Base-by-base conservation (phyloP, 257 asterid species). In the Solanum neorickii region DNA sequence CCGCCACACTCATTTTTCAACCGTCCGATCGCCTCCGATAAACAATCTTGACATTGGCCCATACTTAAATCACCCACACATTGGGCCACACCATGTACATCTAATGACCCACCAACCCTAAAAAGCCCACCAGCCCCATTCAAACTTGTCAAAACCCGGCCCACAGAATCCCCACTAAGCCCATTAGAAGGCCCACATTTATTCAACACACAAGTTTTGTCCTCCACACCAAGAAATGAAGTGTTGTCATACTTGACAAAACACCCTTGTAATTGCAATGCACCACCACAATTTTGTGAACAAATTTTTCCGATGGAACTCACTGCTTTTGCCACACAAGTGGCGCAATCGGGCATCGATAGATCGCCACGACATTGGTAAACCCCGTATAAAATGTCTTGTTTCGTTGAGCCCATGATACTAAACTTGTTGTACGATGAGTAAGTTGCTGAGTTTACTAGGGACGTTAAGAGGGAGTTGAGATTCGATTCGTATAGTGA, bases 291-390 rank as follows among this genome's bases (percentile, higher is more conserved):
- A 1, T 95, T 87, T 66, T 88, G 92, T 49, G 97, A 73, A 92
- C 99, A 95, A 5, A 93, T 20, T 5, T 90, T 87, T 83, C 87
- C 94, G 75, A 95, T 84, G 10, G 87, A 94, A 41, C 94, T 90
- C 76, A 93, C 95, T 0, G 98, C 96, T 37, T 87, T 92, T 7
- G 95, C 94, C 12, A 97, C 98, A 87, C 99, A 97, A 9, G 92
- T 90, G 80, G 98, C 98, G 87, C 99, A 97, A 78, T 95, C 99
- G 1, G 98, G 98, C 99, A 95, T 94, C 90, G 98, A 80, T 27
- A 94, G 25, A 86, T 97, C 99, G n/a, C 94, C 98, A n/a, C 98
- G 93, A 86, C 99, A 97, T 73, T 97, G 99, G 92, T 94, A 97
- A 7, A 94, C 89, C 15, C 99, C 98, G 90, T 90, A 91, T 2